Base-by-base conservation (phyloP, 139 green algal species). In the Pycnococcus provasolii region DNA sequence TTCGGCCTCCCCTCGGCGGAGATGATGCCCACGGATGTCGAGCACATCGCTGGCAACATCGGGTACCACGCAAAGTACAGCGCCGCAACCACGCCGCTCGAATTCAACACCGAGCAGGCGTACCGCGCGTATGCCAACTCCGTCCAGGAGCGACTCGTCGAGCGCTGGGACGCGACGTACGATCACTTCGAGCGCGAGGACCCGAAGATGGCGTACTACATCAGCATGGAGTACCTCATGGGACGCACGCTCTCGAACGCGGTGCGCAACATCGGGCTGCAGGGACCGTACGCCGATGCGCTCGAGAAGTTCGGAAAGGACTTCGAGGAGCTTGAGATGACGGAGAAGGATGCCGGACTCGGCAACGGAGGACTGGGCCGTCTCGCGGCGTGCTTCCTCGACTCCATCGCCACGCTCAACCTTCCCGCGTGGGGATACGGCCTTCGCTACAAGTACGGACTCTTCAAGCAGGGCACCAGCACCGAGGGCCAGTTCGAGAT, bases 391-490 rank as follows among this genome's bases (percentile, higher is more conserved):
- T 99, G 92, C 84, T 99, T 99, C 83, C 85, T 99, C 42, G 92
- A 99, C 77, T 94, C 85, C 42, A 97, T 98, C 75, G 92, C 92
- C 41, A 96, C 91, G 3, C 81, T 96, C 47, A 87, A 97, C 74
- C 83, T 95, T 67, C 92, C 93, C 15, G 93, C 79, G 2, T 98
- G 90, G 89, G 92, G 92, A 4, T 98, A 98, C 72, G 92, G 92
- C 72, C 92, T 98, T 70, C 86, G 92, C n/a, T 98, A 98, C 86
- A 84, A 88, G 60, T 98, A 97, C 73, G 92, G 92, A 66, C 94
- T 98, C 87, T 98, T 98, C 83, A 83, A 87, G 58, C 91, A 97
- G 85, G 75, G 82, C 45, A 75, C 76, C 47, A 66, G 75, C 50
- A 57, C 72, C 2, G 67, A 80, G 9, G 45, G 71, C n/a, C 65